Evolutionary conservation across 78 protist genomes (phyloP).

Genomic region (Dictyostelium purpureum): DNA sequence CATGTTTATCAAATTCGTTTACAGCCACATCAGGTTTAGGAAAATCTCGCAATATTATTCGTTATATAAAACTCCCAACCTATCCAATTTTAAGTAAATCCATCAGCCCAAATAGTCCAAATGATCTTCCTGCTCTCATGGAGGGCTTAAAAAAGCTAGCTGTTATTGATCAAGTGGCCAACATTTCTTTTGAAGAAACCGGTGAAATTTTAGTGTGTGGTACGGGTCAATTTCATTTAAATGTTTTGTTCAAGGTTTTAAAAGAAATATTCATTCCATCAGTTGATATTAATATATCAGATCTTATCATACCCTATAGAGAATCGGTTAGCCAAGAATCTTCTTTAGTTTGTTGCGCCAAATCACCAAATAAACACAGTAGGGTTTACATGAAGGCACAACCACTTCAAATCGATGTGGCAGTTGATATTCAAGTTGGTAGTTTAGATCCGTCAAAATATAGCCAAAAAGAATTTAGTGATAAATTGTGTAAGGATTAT

Average conservation of each 20-base stretch:
- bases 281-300: not conserved
- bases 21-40: too few species aligned
- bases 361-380: not conserved
- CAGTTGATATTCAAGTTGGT: not conserved
- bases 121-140: constrained; percentile 97
- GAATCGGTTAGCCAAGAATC: not conserved
- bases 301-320: not conserved
- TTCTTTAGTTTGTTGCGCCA: not conserved
- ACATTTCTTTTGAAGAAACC: constrained; percentile 28
- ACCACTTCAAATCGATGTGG: not conserved
- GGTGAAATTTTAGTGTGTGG: not conserved
- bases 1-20: constrained; percentile 98
- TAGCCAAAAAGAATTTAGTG: not conserved
- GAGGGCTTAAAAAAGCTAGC: constrained; percentile 98
- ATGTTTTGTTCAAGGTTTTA: not conserved
- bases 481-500: constrained; percentile 86
- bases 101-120: constrained; percentile 97
- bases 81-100: constrained; percentile 99
- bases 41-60: constrained; percentile 98
- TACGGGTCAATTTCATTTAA: not conserved
- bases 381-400: not conserved
- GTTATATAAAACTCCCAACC: constrained; percentile 97
- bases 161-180: constrained; percentile 95
- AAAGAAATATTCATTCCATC: constrained; percentile 2
- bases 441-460: too few species aligned